Evolutionary conservation across 2,329 filamentous ascomycete species (phyloP).

Genomic region (Neofusicoccum kwambonambiense): DNA sequence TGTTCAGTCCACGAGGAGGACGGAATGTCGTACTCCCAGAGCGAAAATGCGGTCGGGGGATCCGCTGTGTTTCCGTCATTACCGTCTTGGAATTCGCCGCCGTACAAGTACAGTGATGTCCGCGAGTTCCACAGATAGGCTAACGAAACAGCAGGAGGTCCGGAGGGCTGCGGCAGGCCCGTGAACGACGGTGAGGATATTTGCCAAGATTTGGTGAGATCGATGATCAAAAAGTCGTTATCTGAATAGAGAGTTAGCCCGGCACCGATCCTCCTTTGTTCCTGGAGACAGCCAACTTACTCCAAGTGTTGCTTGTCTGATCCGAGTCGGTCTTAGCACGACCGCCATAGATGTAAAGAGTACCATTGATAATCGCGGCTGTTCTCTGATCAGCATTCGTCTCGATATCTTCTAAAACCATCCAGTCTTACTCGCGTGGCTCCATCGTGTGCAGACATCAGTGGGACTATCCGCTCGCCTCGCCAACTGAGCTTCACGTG

Average conservation of each 20-base stretch:
- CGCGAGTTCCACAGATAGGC: conserved; percentile 77
- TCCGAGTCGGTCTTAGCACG: conserved; percentile 57
- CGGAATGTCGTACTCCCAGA: conserved; percentile 69
- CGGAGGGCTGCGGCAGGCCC: conserved; percentile 63
- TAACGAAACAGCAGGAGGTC: conserved; percentile 68
- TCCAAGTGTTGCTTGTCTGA: conserved; percentile 68
- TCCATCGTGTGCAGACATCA: conserved; percentile 38
- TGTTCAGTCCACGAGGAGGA: conserved; percentile 63
- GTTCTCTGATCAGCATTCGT: background rate
- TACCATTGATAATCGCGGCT: conserved; percentile 70
- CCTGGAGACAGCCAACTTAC: conserved; percentile 43
- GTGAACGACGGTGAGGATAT: conserved; percentile 61
- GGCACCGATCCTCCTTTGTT: background rate
- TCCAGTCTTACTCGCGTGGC: conserved; percentile 29
- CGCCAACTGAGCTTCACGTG: background rate
- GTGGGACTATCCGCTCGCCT: conserved; percentile 33
- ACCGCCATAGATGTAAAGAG: conserved; percentile 74
- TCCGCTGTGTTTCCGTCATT: conserved; percentile 44
- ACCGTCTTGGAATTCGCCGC: conserved; percentile 67
- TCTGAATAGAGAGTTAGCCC: conserved; percentile 42
- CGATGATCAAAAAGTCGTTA: conserved; percentile 70
- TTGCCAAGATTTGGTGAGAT: conserved; percentile 71
- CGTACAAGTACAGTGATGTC: conserved; percentile 69
- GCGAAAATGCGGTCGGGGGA: conserved; percentile 58
- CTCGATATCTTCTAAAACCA: background rate